Conservation (phyloP, 345 rosid species). For the Arabidopsis suecica region DNA sequence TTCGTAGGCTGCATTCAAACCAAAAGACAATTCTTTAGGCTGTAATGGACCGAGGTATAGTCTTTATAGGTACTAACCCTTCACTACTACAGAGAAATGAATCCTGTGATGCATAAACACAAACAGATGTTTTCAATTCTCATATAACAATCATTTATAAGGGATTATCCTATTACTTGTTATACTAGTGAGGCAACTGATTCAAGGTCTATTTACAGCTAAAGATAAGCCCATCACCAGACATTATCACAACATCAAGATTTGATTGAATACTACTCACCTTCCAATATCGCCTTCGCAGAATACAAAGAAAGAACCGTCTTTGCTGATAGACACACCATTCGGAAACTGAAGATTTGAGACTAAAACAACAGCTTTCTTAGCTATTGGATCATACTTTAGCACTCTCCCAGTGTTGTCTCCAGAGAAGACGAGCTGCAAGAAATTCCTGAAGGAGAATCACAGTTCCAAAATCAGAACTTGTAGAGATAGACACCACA, state of each 20-base stretch:
- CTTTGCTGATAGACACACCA: slow-evolving; percentile 88
- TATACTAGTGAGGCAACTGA: background rate
- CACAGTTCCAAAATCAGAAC: background rate
- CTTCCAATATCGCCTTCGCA: slow-evolving; percentile 74
- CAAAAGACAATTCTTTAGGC: background rate
- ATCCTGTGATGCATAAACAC: background rate
- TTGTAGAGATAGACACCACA: background rate
- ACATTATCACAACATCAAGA: background rate
- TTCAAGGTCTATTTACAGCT: background rate
- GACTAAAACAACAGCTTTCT: slow-evolving; percentile 70
- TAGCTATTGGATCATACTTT: slow-evolving; percentile 70
- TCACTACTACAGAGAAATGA: background rate
- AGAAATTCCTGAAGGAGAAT: slow-evolving; percentile 69
- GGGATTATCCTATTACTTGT: background rate
- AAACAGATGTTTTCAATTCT: background rate
- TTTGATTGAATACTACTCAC: slow-evolving; percentile 41
- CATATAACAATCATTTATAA: background rate
- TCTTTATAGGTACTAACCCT: background rate
- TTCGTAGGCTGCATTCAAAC: slow-evolving; percentile 59
- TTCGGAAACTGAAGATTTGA: slow-evolving; percentile 82
- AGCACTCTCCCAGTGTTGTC: slow-evolving; percentile 78
- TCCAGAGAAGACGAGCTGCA: slow-evolving; percentile 77
- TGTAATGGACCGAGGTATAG: background rate
- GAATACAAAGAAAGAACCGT: slow-evolving; percentile 75
- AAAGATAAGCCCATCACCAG: background rate